Base-by-base conservation (phyloP, 352 stramenopile species). In the Phytophthora fragariaefolia region DNA sequence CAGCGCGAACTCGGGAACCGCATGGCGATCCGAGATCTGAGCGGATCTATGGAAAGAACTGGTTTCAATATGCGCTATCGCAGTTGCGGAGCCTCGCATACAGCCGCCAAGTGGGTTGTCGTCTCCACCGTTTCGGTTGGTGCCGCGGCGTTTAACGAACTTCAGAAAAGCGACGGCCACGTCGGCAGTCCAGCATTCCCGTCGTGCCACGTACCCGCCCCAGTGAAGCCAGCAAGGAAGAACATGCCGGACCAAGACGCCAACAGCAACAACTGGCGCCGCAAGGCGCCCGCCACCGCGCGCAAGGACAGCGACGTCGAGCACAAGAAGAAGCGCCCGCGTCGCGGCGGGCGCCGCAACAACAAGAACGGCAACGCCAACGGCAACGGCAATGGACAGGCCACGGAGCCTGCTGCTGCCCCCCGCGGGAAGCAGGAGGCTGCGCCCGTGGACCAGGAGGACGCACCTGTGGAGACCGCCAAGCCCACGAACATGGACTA, bases 271-370 rank as follows among this genome's bases (percentile, higher is more conserved):
- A 79, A 73, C 53, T 79, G 71, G 71, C 71, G 71, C 42, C 71
- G 71, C 45, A 78, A 78, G 18, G 47, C 75, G 53, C 71, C 71
- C 9, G 59, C 52, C 9, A 58, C 52, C 43, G 63, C 24, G 48
- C 78, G 79, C 72, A 75, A 80, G 65, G 72, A 82, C 28, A 77
- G 60, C 50, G 76, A 76, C 23, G 64, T 52, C 23, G 79, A 87
- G 50, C 68, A 75, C 47, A 71, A 83, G 70, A 90, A 90, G 74
- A 90, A 90, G 66, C 72, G 71, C 9, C 50, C 63, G 50, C 77
- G 73, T 57, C 78, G 81, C 43, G 78, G 81, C 6, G 81, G 81
- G 12, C 77, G 77, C 30, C 81, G 81, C 17, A 78, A 72, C 55
- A 71, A 73, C 27, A 47, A 17, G 30, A 47, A 46, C 48, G 59